Percentiles rank a stretch among this genome's conserved stretches.
These are phyloP conservation scores for Reutealis trisperma DNA, from an alignment of 345 rosid species.

Conservation along the genomic window DNA sequence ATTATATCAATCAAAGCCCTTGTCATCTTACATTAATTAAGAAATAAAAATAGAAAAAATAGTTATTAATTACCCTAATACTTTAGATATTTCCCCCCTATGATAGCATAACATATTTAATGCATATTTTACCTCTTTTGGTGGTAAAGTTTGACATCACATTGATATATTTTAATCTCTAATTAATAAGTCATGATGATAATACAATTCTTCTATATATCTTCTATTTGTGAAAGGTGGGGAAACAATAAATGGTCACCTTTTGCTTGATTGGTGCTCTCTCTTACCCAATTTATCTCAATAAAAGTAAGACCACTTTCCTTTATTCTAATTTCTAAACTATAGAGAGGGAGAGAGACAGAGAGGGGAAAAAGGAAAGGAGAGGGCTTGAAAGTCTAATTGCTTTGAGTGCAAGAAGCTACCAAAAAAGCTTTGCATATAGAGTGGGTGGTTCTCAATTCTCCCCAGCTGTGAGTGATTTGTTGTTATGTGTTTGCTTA, in stretches of 20 bases:
- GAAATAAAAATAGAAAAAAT: background rate
- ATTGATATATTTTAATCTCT: background rate
- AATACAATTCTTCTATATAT: slow-evolving; percentile 22
- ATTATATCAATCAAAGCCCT: background rate
- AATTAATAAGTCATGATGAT: background rate
- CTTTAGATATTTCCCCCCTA: background rate
- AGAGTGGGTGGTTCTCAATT: slow-evolving; percentile 31
- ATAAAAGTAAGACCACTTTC: slow-evolving; percentile 39
- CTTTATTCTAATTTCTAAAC: slow-evolving; percentile 37
- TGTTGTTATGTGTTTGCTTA: slow-evolving; percentile 57
- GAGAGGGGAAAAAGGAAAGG: background rate
- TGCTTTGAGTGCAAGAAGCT: slow-evolving; percentile 76
- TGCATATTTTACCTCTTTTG: background rate
- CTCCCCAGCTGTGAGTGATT: slow-evolving; percentile 46
- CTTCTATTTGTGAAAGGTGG: slow-evolving; percentile 24
- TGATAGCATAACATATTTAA: background rate
- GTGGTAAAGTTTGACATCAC: slow-evolving; percentile 7
- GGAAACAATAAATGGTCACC: slow-evolving; percentile 24
- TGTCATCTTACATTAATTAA: background rate
- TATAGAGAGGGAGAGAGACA: slow-evolving; percentile 21
- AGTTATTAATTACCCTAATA: background rate
- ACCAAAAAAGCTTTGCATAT: slow-evolving; percentile 42
- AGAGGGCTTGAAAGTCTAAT: slow-evolving; percentile 42
- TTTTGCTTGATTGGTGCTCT: slow-evolving; percentile 51
- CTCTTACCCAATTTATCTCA: slow-evolving; percentile 30